Base-by-base conservation (phyloP, 176 grass and related monocot species). In the Zoysia pacifica region DNA sequence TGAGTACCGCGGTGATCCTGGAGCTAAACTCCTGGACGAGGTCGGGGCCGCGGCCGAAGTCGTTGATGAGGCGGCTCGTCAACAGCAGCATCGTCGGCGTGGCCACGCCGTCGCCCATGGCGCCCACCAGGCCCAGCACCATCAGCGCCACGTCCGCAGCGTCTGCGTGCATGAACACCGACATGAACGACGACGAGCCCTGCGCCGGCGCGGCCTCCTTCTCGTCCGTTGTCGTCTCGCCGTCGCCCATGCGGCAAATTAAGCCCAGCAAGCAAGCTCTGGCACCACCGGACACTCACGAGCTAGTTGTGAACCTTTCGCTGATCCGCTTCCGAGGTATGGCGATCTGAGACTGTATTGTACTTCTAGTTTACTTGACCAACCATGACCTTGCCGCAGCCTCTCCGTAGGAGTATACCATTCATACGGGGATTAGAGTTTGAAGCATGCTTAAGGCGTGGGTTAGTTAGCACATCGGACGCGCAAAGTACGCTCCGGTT, bases 121-220 rank as follows among this genome's bases (percentile, higher is more conserved):
- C 91, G 75, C 94, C 91, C 43, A 94, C 9, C 8, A 94, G 67
- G 36, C 94, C 94, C 0, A 94, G 49, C 43, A 75, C 69, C 94
- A 97, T 97, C 52, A 97, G 69, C 54, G 14, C n/a, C 60, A 80
- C 65, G 80, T 97, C 94, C 62, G 81, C 39, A 0, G 64, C 67
- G 65, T 97, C 94, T 19, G 91, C 94, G 62, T 97, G 94, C 90
- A 87, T 89, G 80, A 97, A 91, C 69, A 97, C 93, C n/a, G 91
- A 65, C 81, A 20, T 47, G 71, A 89, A 47, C 66, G 72, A 77
- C 51, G 77, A 44, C n/a, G 11, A 0, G 20, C 73, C 41, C 78
- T 35, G 59, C 42, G 49, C 50, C 5, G 28, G 41, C 40, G 35
- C 5, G 1, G 3, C 41, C 59, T 36, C 10, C 59, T 56, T n/a